Conservation (phyloP, 331 rosid genomes). For the Pyracantha coccinea region DNA sequence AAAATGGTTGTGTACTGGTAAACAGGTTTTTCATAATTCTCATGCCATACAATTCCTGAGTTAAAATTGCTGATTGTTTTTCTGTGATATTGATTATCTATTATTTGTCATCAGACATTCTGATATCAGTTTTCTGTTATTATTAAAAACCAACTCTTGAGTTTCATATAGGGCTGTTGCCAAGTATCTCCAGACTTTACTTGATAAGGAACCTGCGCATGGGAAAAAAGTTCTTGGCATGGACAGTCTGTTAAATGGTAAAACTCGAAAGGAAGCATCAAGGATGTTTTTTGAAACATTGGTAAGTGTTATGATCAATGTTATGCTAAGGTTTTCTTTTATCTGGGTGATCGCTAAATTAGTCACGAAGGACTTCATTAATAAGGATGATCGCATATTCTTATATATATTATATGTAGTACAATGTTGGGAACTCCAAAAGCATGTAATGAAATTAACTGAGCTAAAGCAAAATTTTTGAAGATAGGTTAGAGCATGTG, state of each 20-base stretch:
- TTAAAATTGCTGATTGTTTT: background rate
- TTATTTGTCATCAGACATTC: background rate
- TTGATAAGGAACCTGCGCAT: slow-evolving; percentile 65
- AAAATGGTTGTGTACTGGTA: background rate
- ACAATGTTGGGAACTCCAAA: background rate
- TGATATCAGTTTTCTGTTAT: background rate
- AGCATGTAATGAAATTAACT: background rate
- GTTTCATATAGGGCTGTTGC: slow-evolving; percentile 72
- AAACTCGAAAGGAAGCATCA: slow-evolving; percentile 93
- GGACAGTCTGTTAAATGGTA: slow-evolving; percentile 64
- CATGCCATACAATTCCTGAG: background rate
- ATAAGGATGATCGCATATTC: background rate
- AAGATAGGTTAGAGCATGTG: background rate
- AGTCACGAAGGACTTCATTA: background rate
- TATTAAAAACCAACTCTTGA: background rate
- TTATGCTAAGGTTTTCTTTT: background rate
- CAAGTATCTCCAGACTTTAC: slow-evolving; percentile 78
- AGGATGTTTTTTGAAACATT: slow-evolving; percentile 94
- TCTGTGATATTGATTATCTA: background rate
- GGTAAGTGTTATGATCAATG: slow-evolving; percentile 38
- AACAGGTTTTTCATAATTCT: background rate
- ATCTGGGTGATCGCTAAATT: background rate
- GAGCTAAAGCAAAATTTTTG: background rate
- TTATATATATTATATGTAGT: background rate
- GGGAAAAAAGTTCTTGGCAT: slow-evolving; percentile 63